phyloP scores from a whole-genome alignment of 2,329 filamentous ascomycete genomes.

The Apiospora arundinis region DNA sequence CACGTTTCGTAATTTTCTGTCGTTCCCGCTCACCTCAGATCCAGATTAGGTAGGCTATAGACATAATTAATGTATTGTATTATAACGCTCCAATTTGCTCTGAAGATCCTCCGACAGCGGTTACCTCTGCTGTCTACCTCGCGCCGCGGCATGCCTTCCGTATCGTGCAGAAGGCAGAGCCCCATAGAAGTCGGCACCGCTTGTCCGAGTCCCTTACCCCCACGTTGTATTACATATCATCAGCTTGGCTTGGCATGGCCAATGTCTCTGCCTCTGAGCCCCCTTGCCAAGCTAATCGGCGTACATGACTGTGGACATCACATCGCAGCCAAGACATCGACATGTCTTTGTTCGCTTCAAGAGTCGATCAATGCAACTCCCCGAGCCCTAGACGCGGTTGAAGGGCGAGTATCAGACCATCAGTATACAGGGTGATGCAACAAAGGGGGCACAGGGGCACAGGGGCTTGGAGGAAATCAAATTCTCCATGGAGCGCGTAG shows the following conservation, averaged over 20 bases:
- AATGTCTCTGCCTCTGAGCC: conserved; percentile 11
- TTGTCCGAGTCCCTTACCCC: conserved; percentile 9
- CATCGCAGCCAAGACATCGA: conserved; percentile 12
- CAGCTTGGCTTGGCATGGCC: conserved; percentile 3
- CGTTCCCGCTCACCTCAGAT: background rate
- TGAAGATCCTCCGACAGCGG: background rate
- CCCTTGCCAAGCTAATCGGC: conserved; percentile 13
- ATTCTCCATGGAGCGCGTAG: background rate
- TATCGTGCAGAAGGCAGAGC: conserved; percentile 2
- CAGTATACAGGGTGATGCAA: conserved; percentile 14
- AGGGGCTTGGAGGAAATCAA: background rate
- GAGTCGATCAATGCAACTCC: conserved; percentile 8
- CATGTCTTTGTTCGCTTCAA: conserved; percentile 12
- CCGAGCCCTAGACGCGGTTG: background rate
- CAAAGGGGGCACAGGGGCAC: background rate
- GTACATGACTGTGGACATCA: background rate
- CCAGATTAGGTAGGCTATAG: background rate
- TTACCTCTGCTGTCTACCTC: background rate
- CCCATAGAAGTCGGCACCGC: conserved; percentile 12
- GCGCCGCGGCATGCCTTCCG: background rate
- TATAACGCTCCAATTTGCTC: background rate
- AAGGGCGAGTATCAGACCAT: background rate
- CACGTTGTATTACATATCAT: background rate
- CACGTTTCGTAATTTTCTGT: background rate
- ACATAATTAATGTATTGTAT: too few relatives aligned